A percentile compares a stretch with the other conserved stretches of the same genome.
phyloP scores from a whole-genome alignment of 257 asterid genomes.

The Gynochthodes officinalis region DNA sequence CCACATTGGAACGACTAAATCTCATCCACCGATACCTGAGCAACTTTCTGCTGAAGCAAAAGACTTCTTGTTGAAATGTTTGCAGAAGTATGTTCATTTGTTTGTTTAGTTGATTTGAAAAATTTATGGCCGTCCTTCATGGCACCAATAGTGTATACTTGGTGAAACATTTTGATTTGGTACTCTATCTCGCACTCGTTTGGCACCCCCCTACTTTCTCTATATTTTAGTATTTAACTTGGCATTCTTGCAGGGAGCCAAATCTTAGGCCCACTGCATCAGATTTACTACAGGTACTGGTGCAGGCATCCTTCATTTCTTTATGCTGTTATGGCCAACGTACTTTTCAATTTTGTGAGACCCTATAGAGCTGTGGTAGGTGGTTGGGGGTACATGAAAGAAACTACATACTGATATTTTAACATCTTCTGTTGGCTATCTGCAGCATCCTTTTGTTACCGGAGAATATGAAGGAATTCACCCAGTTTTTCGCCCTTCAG shows the following conservation, averaged over 20 bases:
- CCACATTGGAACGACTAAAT: conserved; percentile 94
- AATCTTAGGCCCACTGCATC: conserved; percentile 76
- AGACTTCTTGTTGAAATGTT: conserved; percentile 83
- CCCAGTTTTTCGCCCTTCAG: conserved; percentile 50
- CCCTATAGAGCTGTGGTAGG: not conserved
- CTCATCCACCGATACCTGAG: conserved; percentile 99
- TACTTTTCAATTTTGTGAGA: not conserved
- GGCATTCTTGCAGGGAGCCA: conserved; percentile 70
- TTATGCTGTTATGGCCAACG: not conserved
- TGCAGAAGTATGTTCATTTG: conserved; percentile 65
- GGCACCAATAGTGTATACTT: not conserved
- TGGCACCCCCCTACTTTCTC: conserved; percentile 8
- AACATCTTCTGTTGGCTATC: conserved; percentile 23
- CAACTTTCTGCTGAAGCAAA: conserved; percentile 90
- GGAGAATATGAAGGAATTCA: conserved; percentile 62
- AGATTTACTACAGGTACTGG: conserved; percentile 78
- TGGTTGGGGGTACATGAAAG: not conserved
- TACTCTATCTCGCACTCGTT: conserved; percentile 11
- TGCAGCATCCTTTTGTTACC: conserved; percentile 96
- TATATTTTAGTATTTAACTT: conserved; percentile 20
- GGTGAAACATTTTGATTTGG: not conserved
- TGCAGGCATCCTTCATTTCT: conserved; percentile 9
- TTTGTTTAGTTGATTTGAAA: conserved; percentile 13
- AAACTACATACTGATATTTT: not conserved
- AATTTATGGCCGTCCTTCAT: conserved; percentile 11